Evolutionary conservation across 1,284 basidiomycete genomes (phyloP), one percentile per base, ranked within the genome.

Genomic region (Amylostereum chailletii): DNA sequence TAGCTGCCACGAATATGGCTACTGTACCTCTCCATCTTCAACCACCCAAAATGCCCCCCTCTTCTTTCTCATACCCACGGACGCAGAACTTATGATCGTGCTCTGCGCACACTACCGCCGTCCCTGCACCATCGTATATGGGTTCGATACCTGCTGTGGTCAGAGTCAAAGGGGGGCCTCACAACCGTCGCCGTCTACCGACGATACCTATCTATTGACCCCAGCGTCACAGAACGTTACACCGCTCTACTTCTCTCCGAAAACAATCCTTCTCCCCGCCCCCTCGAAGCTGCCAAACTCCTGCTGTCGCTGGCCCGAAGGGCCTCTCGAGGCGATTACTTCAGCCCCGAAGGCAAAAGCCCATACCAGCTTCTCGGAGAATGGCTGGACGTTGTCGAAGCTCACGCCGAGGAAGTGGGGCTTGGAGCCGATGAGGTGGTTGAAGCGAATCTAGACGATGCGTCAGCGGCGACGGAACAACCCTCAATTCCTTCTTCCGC

Each of bases 1-100:
- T 52, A 94, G 87, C 80, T 99, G 64, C 96, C 96, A 1, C 83
- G 92, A 40, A 65, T 97, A 60, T 99, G 96, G 96, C 69, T 97
- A 42, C 81, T 91, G 69, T 99, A 99, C 67, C 74, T 94, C 34
- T 87, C 89, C 51, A 75, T 97, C 53, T 89, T 99, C 68, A 78
- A 83, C 52, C 95, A 99, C 63, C 92, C 93, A 1, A 75, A 80
- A 50, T 98, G 94, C 62, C 94, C 96, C 1, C 72, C 94, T 1
- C 66, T 79, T 27, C 76, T 99, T 51, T 87, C 89, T 10, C 76
- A 89, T 59, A 92, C 92, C 0, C 95, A 99, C 66, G 94, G 94
- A 4, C 82, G 95, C 19, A 79, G 86, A 54, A 96, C 94, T 0
- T 99, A 91, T 62, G 96, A 99, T 69, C 85, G 96, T 47, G 92